Evolutionary conservation across 352 stramenopile species (phyloP).

Genomic region (Blastocystis sp.): DNA sequence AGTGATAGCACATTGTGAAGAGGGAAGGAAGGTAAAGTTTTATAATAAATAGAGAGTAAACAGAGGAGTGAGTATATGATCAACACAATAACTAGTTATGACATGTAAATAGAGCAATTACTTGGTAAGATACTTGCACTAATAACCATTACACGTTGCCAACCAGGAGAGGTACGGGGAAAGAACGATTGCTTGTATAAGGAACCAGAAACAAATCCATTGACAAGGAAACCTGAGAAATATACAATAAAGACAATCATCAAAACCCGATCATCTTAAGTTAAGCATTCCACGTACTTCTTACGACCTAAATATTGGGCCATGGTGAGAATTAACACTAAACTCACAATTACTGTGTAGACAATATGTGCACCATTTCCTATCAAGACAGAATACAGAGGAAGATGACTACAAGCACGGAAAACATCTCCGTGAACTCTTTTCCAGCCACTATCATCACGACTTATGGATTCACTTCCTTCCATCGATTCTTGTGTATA

Average conservation of each 20-base stretch:
- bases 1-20: slow-evolving; percentile 75
- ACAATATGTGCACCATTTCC: slow-evolving; percentile 84
- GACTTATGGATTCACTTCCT: slow-evolving; percentile 68
- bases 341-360: slow-evolving; percentile 81
- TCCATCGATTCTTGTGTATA: slow-evolving; percentile 75
- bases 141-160: slow-evolving; percentile 65
- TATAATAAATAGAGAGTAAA: slow-evolving; percentile 84
- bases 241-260: slow-evolving; percentile 63
- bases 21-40: slow-evolving; percentile 89
- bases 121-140: slow-evolving; percentile 66
- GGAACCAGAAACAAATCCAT: slow-evolving; percentile 64
- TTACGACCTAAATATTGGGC: slow-evolving; percentile 43
- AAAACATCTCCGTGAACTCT: slow-evolving; percentile 88
- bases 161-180: slow-evolving; percentile 63
- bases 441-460: slow-evolving; percentile 85
- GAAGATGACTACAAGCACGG: slow-evolving; percentile 79
- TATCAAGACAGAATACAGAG: slow-evolving; percentile 86
- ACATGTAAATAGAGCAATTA: slow-evolving; percentile 37
- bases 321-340: slow-evolving; percentile 83
- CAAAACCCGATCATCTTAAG: slow-evolving; percentile 86
- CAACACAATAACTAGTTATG: not conserved
- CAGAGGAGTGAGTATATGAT: slow-evolving; percentile 69
- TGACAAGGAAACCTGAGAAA: slow-evolving; percentile 64
- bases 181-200: slow-evolving; percentile 64
- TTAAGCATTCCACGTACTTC: slow-evolving; percentile 70